Base-by-base conservation (phyloP, 192 early-diverging fungal genomes). In the Podila minutissima region DNA sequence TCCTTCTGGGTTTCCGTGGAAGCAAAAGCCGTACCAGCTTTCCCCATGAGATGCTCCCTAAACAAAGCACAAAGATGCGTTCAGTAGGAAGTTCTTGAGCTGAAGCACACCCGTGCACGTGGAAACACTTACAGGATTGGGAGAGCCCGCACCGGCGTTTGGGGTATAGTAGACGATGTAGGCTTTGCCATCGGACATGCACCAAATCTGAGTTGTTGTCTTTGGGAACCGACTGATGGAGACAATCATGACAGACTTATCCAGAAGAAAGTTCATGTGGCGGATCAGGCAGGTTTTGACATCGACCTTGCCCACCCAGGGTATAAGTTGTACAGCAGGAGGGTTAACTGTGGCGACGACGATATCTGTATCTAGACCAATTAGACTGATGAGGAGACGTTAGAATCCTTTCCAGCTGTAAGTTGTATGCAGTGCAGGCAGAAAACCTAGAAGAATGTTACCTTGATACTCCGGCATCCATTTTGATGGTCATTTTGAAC, bases 401-500 rank as follows among this genome's bases (percentile, higher is more conserved):
- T 46, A 46, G 41, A 17, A 46, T 46, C 13, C 1, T 46, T 46
- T 37, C 35, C 41, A 46, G 31, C 15, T n/a, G 64, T 41, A 11
- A 33, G 17, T 17, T 15, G 19, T 31, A 4, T 22, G 19, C 9
- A 26, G 8, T 38, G 24, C n/a, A 8, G 19, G 9, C 4, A 48
- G 46, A 2, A 28, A 29, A 17, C 4, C 22, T 13, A 20, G 33
- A 46, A 46, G 4, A 26, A 5, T 46, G 33, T 71, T 84, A 93
- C 91, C 92, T 91, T 69, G 85, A 74, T 15, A 92, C 86, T 8
- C 92, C 93, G 20, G 92, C 88, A 75, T 94, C 93, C 59, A 95
- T 89, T 69, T 92, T 90, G 70, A 95, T 87, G 6, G 94, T 91
- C 83, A 95, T 87, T 58, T 86, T 75, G 72, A 95, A 95, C 62